Base-by-base conservation (phyloP, 345 rosid genomes). In the Microcos paniculata region DNA sequence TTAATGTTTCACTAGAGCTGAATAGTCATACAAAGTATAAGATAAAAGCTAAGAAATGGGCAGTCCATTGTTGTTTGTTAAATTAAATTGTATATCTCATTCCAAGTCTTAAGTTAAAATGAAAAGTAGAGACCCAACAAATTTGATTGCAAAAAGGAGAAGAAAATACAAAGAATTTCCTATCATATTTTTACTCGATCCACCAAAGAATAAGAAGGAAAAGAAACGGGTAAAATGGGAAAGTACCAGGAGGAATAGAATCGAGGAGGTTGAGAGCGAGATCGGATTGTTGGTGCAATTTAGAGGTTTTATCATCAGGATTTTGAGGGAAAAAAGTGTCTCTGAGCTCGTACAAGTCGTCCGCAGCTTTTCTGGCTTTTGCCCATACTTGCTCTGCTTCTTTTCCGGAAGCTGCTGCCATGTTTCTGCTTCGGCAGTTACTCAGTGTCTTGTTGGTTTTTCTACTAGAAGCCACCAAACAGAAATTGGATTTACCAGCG, bases 321-420 rank as follows among this genome's bases (percentile, higher is more conserved):
- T 85, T 81, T 48, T n/a, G 55, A 1, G 93, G 88, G 84, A 89
- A 91, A 82, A 84, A 89, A 3, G 93, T 89, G 79, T 89, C 93
- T 21, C 90, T 77, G 38, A 84, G 48, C 2, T 70, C 53, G 80
- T 91, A 89, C 62, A 91, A 86, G 74, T 87, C 82, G 33, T 83
- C 85, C 8, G 79, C 88, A 8, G 90, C 86, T 76, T 56, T 81
- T 8, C 28, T 40, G 51, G 83, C 86, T 63, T 56, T 79, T 24
- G 49, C 84, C 90, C 89, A 84, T 21, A 61, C 28, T 62, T 85
- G 82, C 30, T 59, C 85, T 46, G 48, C 85, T 49, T 74, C 79
- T 31, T 42, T 57, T 71, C 21, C 35, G 24, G 8, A 35, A 14
- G 56, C 21, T 14, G 57, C 58, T 19, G 59, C 73, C 73, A 70